Percentiles rank a stretch among this genome's conserved stretches.
phyloP scores from a whole-genome alignment of 495 filamentous ascomycete genomes.

The Chlorociboria aeruginascens region DNA sequence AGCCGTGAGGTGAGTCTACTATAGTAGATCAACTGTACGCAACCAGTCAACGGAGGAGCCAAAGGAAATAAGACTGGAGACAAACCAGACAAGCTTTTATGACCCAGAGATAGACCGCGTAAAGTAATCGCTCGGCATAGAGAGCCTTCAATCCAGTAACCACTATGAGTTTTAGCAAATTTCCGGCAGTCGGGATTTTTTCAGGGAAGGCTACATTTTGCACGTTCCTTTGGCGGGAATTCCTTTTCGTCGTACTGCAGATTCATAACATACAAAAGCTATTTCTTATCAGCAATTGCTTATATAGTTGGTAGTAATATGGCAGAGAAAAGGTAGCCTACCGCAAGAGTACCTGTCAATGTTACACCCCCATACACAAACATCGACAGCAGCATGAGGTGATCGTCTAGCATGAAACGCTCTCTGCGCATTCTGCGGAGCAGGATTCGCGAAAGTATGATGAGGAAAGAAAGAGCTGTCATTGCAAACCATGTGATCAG shows the following conservation, averaged over 20 bases:
- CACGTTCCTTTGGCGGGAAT: not conserved
- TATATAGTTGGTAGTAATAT: not conserved
- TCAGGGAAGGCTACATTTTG: not conserved
- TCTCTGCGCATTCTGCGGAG: constrained; percentile 10
- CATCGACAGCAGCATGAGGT: constrained; percentile 2
- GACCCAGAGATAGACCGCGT: constrained; percentile 8
- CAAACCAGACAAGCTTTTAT: constrained; percentile 12
- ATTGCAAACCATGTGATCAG: constrained; percentile 2
- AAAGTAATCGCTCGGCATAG: constrained; percentile 2
- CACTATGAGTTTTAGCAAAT: not conserved
- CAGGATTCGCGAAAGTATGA: constrained; percentile 6
- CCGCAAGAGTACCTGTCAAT: not conserved
- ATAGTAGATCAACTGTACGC: constrained; percentile 5
- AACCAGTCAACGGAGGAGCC: no score
- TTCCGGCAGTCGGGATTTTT: not conserved
- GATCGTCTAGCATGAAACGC: constrained; percentile 7
- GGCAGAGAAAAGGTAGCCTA: not conserved
- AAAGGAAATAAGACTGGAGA: not conserved
- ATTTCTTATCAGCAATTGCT: not conserved
- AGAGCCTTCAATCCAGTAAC: not conserved
- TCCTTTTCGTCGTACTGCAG: not conserved
- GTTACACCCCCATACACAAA: constrained; percentile 2
- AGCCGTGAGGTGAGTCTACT: constrained; percentile 1
- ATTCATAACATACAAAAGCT: constrained; percentile 9
- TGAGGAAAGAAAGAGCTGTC: not conserved